Evolutionary conservation across 2,329 filamentous ascomycete species (phyloP).

Genomic region (Pseudogymnoascus sp.): DNA sequence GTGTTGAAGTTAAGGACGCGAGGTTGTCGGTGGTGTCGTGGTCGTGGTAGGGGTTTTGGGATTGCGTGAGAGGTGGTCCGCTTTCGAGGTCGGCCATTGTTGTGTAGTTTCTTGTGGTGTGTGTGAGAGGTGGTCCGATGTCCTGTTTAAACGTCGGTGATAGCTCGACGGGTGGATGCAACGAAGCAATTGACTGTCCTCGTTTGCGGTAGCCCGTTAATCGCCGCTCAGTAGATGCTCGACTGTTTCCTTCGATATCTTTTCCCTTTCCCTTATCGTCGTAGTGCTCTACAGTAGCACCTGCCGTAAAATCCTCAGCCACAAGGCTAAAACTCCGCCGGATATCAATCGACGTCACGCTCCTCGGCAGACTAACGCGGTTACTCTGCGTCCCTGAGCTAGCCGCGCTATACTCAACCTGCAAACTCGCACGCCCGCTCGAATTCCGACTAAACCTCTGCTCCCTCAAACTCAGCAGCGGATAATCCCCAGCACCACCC

Average conservation of each 20-base stretch:
- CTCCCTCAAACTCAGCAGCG: constrained; percentile 52
- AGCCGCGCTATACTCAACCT: constrained; percentile 41
- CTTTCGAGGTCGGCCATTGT: constrained; percentile 26
- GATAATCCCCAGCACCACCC: constrained; percentile 43
- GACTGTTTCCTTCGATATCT: constrained; percentile 17
- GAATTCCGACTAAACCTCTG: constrained; percentile 47
- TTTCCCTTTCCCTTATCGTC: constrained; percentile 29
- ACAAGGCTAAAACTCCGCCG: constrained; percentile 14
- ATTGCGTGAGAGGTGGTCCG: constrained; percentile 21
- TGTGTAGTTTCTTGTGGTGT: constrained; percentile 21
- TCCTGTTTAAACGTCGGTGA: background rate
- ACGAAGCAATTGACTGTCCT: background rate
- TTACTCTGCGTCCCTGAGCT: constrained; percentile 23
- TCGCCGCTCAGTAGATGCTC: background rate
- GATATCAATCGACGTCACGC: constrained; percentile 29
- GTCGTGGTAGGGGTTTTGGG: constrained; percentile 22
- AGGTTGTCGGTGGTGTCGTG: constrained; percentile 26
- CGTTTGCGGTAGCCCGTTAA: constrained; percentile 12
- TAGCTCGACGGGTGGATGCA: background rate
- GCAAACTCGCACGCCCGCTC: constrained; percentile 37
- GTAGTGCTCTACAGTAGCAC: background rate
- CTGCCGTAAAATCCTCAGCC: constrained; percentile 16
- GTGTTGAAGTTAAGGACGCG: constrained; percentile 29
- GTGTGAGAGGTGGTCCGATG: constrained; percentile 10
- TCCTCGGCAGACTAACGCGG: constrained; percentile 28